A percentile compares a stretch with the other conserved stretches of the same genome.
Conservation (phyloP, 2,329 filamentous ascomycete species). For the Cercospora citrullina region DNA sequence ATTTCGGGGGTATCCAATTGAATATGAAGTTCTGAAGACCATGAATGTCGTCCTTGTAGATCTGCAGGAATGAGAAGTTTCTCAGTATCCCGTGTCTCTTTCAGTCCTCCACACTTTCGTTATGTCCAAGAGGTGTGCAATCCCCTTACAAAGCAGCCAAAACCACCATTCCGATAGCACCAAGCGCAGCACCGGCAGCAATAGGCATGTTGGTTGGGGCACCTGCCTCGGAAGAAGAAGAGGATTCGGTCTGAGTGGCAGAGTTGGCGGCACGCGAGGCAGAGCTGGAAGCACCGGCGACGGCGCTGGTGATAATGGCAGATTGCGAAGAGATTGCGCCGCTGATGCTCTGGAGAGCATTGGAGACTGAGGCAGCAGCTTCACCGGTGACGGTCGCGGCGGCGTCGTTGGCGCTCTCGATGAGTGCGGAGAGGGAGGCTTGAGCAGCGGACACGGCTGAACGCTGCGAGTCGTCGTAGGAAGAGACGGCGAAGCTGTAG, state of each 20-base stretch:
- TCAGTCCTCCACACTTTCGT: background rate
- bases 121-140: background rate
- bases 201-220: slow-evolving; percentile 24
- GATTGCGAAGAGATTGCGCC: background rate
- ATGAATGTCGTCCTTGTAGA: too few species aligned
- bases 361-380: slow-evolving; percentile 17
- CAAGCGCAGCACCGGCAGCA: slow-evolving; percentile 26
- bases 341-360: background rate
- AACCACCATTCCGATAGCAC: slow-evolving; percentile 25
- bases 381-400: background rate
- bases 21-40: background rate
- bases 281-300: background rate
- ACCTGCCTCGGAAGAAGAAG: slow-evolving; percentile 13
- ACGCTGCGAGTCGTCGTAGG: slow-evolving; percentile 21
- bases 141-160: slow-evolving; percentile 21
- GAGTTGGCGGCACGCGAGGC: slow-evolving; percentile 11
- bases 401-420: slow-evolving; percentile 3
- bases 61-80: too few species aligned
- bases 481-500: slow-evolving; percentile 14
- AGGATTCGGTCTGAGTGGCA: slow-evolving; percentile 3
- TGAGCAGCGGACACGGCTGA: slow-evolving; percentile 20
- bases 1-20: background rate
- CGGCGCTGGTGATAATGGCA: slow-evolving; percentile 11
- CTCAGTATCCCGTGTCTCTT: background rate
- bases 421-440: slow-evolving; percentile 13